Evolutionary conservation across 257 asterid genomes (phyloP).

Genomic region (Gentiana dahurica): DNA sequence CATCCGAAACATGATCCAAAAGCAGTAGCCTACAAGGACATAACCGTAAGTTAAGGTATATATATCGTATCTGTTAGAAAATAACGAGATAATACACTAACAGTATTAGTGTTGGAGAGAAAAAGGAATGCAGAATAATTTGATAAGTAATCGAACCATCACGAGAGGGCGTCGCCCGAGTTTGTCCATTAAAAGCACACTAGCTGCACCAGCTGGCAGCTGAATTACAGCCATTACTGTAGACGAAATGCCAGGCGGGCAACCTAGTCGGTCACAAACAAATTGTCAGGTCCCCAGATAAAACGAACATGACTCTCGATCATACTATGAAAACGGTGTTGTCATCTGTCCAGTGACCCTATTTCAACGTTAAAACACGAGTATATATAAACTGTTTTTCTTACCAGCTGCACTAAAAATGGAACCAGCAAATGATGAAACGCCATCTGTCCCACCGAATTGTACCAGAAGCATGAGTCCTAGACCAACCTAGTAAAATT

Average conservation of each 20-base stretch:
- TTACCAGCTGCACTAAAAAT: constrained; percentile 28
- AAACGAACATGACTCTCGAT: too few species aligned
- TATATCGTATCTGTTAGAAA: too few species aligned
- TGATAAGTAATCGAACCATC: constrained; percentile 15
- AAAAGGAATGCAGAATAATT: too few species aligned
- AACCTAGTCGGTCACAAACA: constrained; percentile 13
- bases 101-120: not conserved
- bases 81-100: not conserved
- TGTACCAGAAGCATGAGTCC: constrained; percentile 27
- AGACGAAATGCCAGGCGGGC: constrained; percentile 15
- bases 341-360: too few species aligned
- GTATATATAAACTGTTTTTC: not conserved
- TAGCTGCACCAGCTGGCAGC: constrained; percentile 22
- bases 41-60: too few species aligned
- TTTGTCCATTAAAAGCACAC: constrained; percentile 23
- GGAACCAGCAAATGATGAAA: constrained; percentile 23
- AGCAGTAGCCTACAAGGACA: constrained; percentile 15
- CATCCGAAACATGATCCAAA: constrained; percentile 28
- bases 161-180: constrained; percentile 23
- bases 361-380: too few species aligned
- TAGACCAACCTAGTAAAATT: constrained; percentile 18
- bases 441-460: constrained; percentile 23
- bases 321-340: too few species aligned
- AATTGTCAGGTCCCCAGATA: not conserved
- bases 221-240: constrained; percentile 17